phyloP scores from a whole-genome alignment of 2,329 filamentous ascomycete genomes.

The Thyridium curvatum region DNA sequence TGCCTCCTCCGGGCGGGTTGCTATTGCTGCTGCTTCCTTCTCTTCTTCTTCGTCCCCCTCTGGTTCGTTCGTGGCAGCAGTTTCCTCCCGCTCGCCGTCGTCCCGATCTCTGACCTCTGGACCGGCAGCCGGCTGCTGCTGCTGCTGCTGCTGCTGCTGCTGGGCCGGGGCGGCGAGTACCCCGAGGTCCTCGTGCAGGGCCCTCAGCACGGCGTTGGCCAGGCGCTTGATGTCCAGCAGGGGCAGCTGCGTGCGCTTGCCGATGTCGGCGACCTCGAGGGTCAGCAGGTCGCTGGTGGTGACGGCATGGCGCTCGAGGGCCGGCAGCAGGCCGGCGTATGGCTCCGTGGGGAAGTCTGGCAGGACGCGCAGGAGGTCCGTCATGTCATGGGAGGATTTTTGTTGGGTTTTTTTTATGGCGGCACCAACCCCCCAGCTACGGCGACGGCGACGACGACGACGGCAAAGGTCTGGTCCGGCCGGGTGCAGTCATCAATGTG shows the following conservation, averaged over 20 bases:
- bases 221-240: slow-evolving; percentile 68
- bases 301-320: slow-evolving; percentile 71
- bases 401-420: too few relatives aligned
- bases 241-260: slow-evolving; percentile 77
- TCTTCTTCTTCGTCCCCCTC: not conserved
- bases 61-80: too few relatives aligned
- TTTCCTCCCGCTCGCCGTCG: not conserved
- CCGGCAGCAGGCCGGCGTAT: slow-evolving; percentile 70
- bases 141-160: slow-evolving; percentile 7
- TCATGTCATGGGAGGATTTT: slow-evolving; percentile 49
- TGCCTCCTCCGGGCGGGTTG: too few relatives aligned
- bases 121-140: not conserved
- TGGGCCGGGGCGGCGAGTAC: slow-evolving; percentile 12
- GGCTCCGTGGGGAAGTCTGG: slow-evolving; percentile 68
- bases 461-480: too few relatives aligned
- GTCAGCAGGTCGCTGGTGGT: slow-evolving; percentile 81
- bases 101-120: not conserved
- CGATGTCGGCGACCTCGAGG: slow-evolving; percentile 74
- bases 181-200: slow-evolving; percentile 59
- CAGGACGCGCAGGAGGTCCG: slow-evolving; percentile 77
- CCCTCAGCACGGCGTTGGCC: slow-evolving; percentile 53
- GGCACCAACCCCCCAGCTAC: not conserved
- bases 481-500: too few relatives aligned
- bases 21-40: too few relatives aligned
- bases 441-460: too few relatives aligned